Percentiles rank a stretch among this genome's conserved stretches.
Conservation (phyloP, 495 filamentous ascomycete genomes). For the Penicillium bialowiezense region DNA sequence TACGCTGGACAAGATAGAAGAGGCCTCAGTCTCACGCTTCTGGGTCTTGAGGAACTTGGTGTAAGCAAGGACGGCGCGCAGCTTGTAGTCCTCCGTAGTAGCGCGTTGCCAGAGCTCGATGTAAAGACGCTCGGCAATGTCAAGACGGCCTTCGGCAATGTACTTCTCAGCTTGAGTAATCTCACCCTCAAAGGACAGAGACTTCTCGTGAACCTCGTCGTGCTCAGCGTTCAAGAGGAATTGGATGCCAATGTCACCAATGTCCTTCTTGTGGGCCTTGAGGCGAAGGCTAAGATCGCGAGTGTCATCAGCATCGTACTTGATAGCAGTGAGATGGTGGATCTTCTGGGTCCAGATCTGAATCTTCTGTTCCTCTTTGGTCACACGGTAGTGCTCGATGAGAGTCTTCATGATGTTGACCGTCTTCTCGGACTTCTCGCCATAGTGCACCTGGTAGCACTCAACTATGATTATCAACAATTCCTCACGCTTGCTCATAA, state of each 20-base stretch:
- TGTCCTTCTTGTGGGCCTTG: slow-evolving; percentile 16
- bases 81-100: slow-evolving; percentile 31
- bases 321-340: slow-evolving; percentile 10
- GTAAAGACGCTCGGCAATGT: slow-evolving; percentile 29
- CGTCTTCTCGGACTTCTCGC: slow-evolving; percentile 29
- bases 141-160: slow-evolving; percentile 16
- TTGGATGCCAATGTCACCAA: slow-evolving; percentile 15
- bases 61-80: slow-evolving; percentile 28
- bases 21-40: slow-evolving; percentile 28
- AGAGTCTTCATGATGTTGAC: slow-evolving; percentile 25
- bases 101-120: slow-evolving; percentile 38
- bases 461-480: slow-evolving; percentile 31
- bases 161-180: slow-evolving; percentile 22
- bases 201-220: slow-evolving; percentile 15
- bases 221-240: slow-evolving; percentile 22
- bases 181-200: slow-evolving; percentile 21
- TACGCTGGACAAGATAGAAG: slow-evolving; percentile 33
- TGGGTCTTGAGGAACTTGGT: slow-evolving; percentile 31
- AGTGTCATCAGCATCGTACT: slow-evolving; percentile 6
- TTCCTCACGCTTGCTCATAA: slow-evolving; percentile 34
- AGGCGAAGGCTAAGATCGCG: slow-evolving; percentile 30
- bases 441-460: slow-evolving; percentile 37
- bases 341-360: slow-evolving; percentile 14
- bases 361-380: slow-evolving; percentile 24
- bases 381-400: slow-evolving; percentile 32